phyloP scores from a whole-genome alignment of 106 monocot genomes.

The Dioscorea zingiberensis region DNA sequence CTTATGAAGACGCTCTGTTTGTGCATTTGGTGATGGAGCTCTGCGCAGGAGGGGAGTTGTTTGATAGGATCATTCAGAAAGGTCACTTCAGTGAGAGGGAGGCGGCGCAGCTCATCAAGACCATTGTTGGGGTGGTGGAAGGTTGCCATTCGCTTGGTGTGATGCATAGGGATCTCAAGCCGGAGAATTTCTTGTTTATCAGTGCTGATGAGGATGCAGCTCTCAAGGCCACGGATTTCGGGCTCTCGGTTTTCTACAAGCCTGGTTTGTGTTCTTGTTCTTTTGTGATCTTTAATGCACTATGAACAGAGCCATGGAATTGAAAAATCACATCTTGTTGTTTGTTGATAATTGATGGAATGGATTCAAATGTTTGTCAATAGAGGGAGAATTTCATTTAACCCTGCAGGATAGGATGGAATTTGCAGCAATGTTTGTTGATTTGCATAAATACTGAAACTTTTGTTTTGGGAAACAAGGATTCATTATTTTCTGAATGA shows the following conservation, averaged over 20 bases:
- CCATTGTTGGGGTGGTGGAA: slow-evolving; percentile 76
- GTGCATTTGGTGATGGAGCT: slow-evolving; percentile 68
- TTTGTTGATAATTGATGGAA: too few relatives aligned
- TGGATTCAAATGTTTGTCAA: too few relatives aligned
- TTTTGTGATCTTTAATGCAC: too few relatives aligned
- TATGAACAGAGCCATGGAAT: not conserved
- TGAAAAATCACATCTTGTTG: not conserved
- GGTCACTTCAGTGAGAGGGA: slow-evolving; percentile 78
- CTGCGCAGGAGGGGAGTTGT: slow-evolving; percentile 51
- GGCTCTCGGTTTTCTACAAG: slow-evolving; percentile 78
- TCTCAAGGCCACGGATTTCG: slow-evolving; percentile 83
- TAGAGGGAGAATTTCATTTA: too few relatives aligned
- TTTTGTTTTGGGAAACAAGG: too few relatives aligned
- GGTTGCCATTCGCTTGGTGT: slow-evolving; percentile 85
- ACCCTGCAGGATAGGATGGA: too few relatives aligned
- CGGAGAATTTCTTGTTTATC: slow-evolving; percentile 75
- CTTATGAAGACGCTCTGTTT: slow-evolving; percentile 62
- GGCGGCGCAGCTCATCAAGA: slow-evolving; percentile 69
- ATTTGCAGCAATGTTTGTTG: too few relatives aligned
- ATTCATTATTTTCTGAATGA: too few relatives aligned
- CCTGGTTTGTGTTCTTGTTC: slow-evolving; percentile 33
- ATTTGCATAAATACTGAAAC: too few relatives aligned
- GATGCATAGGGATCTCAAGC: slow-evolving; percentile 90
- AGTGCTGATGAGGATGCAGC: slow-evolving; percentile 59
- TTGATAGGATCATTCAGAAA: slow-evolving; percentile 63